These are phyloP conservation scores for Volvox africanus DNA, from an alignment of 139 green algal genomes.

Conservation along the genomic window DNA sequence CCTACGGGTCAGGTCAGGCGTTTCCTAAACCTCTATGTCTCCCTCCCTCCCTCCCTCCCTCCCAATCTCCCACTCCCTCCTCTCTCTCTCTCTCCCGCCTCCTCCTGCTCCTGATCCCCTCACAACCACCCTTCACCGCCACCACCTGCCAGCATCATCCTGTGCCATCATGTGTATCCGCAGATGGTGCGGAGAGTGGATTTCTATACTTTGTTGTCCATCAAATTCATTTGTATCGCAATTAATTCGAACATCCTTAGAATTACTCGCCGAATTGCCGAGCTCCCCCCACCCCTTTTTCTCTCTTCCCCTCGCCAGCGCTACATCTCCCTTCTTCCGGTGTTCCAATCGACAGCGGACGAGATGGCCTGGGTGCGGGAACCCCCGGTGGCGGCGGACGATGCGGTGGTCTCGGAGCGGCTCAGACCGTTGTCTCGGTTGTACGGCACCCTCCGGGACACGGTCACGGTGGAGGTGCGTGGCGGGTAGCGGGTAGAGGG, in stretches of 20 bases:
- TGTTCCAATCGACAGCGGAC: conserved; percentile 28
- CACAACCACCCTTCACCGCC: background rate
- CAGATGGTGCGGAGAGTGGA: too few relatives aligned
- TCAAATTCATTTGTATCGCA: too few relatives aligned
- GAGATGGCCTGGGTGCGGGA: conserved; percentile 7
- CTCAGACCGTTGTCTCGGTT: conserved; percentile 19
- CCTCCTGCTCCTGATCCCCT: background rate
- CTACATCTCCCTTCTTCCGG: conserved; percentile 40
- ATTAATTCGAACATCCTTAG: too few relatives aligned
- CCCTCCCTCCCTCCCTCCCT: background rate
- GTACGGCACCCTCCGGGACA: conserved; percentile 21
- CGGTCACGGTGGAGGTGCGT: conserved; percentile 18
- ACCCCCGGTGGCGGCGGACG: conserved; percentile 14
- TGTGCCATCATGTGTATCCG: too few relatives aligned
- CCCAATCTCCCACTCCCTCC: background rate
- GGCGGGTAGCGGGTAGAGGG: background rate
- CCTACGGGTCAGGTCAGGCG: background rate
- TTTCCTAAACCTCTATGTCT: background rate
- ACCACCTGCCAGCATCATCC: too few relatives aligned
- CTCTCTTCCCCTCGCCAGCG: background rate
- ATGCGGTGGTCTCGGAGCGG: conserved; percentile 36
- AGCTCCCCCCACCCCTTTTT: background rate
- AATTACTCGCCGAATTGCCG: too few relatives aligned
- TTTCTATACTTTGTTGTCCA: too few relatives aligned
- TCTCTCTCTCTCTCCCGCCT: too few relatives aligned